Evolutionary conservation across 768 basidiomycete species (phyloP), one percentile per base, ranked within the genome.

Genomic region (Boletus vinaceobasis): DNA sequence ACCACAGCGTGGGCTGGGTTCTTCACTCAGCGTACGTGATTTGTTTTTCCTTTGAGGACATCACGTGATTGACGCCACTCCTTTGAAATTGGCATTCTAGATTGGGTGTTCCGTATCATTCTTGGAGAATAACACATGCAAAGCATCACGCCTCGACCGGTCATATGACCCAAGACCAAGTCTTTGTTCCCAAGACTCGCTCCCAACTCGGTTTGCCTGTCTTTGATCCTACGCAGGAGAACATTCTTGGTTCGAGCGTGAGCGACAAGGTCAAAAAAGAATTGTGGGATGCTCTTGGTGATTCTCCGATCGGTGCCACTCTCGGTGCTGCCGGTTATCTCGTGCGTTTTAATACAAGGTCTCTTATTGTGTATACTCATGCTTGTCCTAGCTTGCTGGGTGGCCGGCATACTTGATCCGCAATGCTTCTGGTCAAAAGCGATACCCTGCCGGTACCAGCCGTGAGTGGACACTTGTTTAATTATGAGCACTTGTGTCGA

Each of bases 141-240:
- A 91, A 93, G 71, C 96, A 99, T 73, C 96, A 99, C 71, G 96
- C 96, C 15, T 87, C 89, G 1, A 97, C 94, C 5, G 90, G 80
- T 15, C 95, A 98, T 73, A 83, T 97, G 83, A 90, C 88, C 31
- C 86, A 94, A 61, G 96, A 98, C 63, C 94, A 98, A 68, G 96
- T 98, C 55, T 97, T 92, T 63, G 93, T 98, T 4, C 96, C 96
- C 46, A 73, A 81, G 61, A 95, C 96, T n/a, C 87, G 93, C 43
- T 85, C 86, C 13, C 76, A 89, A 36, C 71, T 81, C 21, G 83
- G 85, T 27, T 39, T 75, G 86, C 85, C 86, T 33, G 69, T 80
- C 40, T 77, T 93, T 60, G 77, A 94, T 64, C 79, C 84, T 11
- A 75, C 80, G n/a, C 72, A 81, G 43, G 89, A 89, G 67, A 83